Evolutionary conservation across 768 basidiomycete species (phyloP), one percentile per base, ranked within the genome.

Genomic region (Crucibulum laeve): DNA sequence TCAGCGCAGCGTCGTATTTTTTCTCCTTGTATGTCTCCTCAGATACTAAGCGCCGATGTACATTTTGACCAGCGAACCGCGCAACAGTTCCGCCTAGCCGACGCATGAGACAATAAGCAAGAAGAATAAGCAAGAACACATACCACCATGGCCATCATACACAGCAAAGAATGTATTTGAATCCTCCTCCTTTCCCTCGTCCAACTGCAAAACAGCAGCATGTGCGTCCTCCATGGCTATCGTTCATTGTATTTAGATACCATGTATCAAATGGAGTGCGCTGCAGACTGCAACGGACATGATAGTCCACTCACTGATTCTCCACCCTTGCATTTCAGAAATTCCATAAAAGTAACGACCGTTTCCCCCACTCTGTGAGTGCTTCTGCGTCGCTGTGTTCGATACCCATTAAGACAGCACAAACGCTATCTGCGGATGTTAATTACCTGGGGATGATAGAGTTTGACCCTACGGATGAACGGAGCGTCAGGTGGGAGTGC

Each of bases 301-400:
- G 30, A 26, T 25, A 26, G 46, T 47, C 23, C 37, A 85, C 95
- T 68, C 58, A 99, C 95, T 82, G 67, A 98, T 86, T 65, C 96
- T 77, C 96, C 96, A 99, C 56, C 96, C 96, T 65, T 99, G 96
- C 95, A 98, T 98, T 68, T 97, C 94, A 36, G 88, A 84, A 33
- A 96, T 76, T 5, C 79, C 86, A 64, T 83, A 97, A 36, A 74
- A 55, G 63, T 78, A 83, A 45, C 78, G 77, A 47, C 70, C 74
- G 78, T 91, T 83, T 50, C 70, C 73, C 33, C 89, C 92, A 17
- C 73, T 63, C 53, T 82, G 76, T 4, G 90, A 84, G 59, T 74
- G 77, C 75, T 97, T 99, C 51, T 79, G 77, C 42, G 87, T 92
- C 17, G 82, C 91, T 93, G 54, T 26, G 52, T 48, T 5, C 35